phyloP scores from a whole-genome alignment of 1,284 basidiomycete genomes.

The Ganoderma lingzhi region DNA sequence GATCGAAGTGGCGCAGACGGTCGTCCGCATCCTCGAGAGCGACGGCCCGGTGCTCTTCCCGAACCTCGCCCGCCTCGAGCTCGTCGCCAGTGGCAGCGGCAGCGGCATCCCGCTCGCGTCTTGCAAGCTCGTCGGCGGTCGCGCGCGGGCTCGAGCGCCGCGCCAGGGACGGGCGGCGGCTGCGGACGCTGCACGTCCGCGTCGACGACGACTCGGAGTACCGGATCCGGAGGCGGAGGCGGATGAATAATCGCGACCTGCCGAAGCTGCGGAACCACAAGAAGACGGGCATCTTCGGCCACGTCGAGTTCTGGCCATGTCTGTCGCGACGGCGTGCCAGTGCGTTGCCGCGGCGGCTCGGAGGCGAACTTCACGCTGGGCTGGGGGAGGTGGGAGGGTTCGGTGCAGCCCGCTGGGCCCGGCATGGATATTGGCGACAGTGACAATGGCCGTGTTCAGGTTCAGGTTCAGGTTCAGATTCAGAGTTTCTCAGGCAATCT shows the following conservation, averaged over 20 bases:
- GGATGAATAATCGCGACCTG: neutral
- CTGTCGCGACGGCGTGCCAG: neutral
- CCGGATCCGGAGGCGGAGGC: neutral
- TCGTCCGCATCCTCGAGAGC: neutral
- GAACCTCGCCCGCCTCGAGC: neutral
- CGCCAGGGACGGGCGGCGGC: neutral
- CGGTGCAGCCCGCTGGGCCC: neutral
- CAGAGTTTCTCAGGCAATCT: neutral
- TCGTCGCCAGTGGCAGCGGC: neutral
- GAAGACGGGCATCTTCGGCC: neutral
- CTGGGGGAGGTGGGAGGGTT: neutral
- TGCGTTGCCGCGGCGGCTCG: too few species aligned
- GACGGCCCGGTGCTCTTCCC: constrained; percentile 2
- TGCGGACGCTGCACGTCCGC: neutral
- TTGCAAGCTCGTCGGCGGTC: neutral
- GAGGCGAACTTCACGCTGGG: neutral
- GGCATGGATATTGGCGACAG: neutral
- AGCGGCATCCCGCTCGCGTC: neutral
- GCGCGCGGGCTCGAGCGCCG: neutral
- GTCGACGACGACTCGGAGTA: neutral
- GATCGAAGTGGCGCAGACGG: neutral
- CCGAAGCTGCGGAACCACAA: neutral
- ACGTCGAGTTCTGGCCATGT: neutral
- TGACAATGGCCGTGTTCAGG: neutral
- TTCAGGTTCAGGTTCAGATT: too few species aligned